Evolutionary conservation across 305 asterid species (phyloP).

Genomic region (Solanum hybrid): DNA sequence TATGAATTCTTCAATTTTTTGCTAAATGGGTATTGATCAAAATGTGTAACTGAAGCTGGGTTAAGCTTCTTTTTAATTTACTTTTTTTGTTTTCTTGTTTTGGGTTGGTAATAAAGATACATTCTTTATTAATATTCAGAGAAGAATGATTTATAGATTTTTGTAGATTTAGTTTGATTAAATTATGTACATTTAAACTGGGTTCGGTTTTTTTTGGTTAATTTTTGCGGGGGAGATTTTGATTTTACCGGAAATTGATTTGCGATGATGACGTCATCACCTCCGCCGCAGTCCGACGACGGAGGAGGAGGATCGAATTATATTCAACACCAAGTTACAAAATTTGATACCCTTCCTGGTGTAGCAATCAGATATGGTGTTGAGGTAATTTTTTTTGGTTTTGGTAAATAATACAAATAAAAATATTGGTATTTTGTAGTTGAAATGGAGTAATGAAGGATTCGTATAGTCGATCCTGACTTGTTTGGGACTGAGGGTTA

Average conservation of each 20-base stretch:
- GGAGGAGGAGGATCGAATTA: slow-evolving; percentile 18
- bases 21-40: background rate
- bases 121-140: background rate
- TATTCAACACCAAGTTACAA: slow-evolving; percentile 43
- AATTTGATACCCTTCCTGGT: slow-evolving; percentile 63
- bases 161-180: background rate
- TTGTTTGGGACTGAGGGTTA: background rate
- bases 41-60: background rate
- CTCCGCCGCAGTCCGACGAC: background rate
- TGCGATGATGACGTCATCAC: background rate
- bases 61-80: background rate
- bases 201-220: background rate
- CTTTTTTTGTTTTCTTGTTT: background rate
- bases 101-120: background rate
- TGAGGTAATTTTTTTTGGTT: slow-evolving; percentile 28
- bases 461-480: background rate
- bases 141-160: background rate
- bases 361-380: slow-evolving; percentile 71
- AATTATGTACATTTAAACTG: background rate
- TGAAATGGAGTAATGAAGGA: background rate
- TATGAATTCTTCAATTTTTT: background rate
- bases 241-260: background rate
- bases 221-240: slow-evolving; percentile 1
- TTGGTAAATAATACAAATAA: background rate
- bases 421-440: background rate